phyloP scores from a whole-genome alignment of 2,329 filamentous ascomycete species.

The Calonectria pseudoreteaudii region DNA sequence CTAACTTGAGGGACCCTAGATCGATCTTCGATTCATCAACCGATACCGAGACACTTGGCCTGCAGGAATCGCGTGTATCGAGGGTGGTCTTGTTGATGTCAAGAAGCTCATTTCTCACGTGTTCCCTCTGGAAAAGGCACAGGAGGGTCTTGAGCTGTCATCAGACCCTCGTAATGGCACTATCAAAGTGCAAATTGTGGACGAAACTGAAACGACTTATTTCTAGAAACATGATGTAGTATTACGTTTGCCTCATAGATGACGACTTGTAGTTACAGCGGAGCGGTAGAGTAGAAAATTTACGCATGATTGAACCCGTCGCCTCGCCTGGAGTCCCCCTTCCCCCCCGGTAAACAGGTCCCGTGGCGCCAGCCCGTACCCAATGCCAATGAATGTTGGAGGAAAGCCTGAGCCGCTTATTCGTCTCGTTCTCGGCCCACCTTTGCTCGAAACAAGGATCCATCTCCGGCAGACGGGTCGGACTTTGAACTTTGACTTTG shows the following conservation, averaged over 20 bases:
- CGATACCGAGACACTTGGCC: conserved; percentile 79
- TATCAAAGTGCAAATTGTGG: conserved; percentile 52
- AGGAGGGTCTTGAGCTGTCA: conserved; percentile 58
- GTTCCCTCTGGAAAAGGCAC: conserved; percentile 70
- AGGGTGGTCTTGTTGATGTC: conserved; percentile 69
- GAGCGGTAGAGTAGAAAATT: conserved; percentile 14
- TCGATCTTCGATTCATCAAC: conserved; percentile 78
- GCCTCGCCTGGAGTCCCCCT: background rate
- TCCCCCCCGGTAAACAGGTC: too few relatives aligned
- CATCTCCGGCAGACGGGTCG: background rate
- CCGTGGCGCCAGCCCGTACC: background rate
- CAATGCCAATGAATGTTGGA: background rate
- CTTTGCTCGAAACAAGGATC: conserved; percentile 1
- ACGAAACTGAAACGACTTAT: conserved; percentile 41
- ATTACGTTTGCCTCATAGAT: conserved; percentile 3
- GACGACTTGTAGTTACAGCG: conserved; percentile 2
- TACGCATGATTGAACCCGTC: background rate
- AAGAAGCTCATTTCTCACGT: conserved; percentile 71
- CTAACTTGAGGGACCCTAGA: conserved; percentile 49
- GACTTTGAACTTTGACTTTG: background rate
- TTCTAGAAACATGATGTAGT: conserved; percentile 33
- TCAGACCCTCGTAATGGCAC: conserved; percentile 49
- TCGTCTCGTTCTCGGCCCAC: conserved; percentile 4
- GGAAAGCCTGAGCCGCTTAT: background rate
- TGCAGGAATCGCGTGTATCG: conserved; percentile 70